Percentiles rank a stretch among this genome's conserved stretches.
Evolutionary conservation across 2,329 filamentous ascomycete genomes (phyloP).

Genomic region (Fusarium domesticum): DNA sequence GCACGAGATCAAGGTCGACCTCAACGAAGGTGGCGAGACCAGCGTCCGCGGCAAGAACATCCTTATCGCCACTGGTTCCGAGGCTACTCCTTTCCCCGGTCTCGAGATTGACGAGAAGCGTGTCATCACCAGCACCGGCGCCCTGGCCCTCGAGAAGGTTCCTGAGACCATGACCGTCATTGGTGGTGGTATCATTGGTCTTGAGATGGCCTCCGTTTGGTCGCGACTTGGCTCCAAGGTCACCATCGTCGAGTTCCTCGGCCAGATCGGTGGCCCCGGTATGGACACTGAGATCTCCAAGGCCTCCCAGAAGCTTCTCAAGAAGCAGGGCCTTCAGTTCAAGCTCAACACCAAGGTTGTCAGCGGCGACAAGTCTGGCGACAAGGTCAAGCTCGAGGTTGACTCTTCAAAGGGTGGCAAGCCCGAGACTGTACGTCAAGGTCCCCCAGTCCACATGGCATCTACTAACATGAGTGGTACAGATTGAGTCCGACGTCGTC

Average conservation of each 20-base stretch:
- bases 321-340: conserved; percentile 97
- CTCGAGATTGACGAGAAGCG: conserved; percentile 96
- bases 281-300: conserved; percentile 97
- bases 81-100: conserved; percentile 94
- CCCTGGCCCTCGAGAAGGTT: conserved; percentile 82
- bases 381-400: conserved; percentile 75
- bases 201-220: conserved; percentile 99
- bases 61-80: conserved; percentile 92
- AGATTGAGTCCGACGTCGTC: conserved; percentile 93
- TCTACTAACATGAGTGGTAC: conserved; percentile 20
- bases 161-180: conserved; percentile 97
- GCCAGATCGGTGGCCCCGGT: conserved; percentile 93
- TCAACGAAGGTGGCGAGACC: conserved; percentile 88
- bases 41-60: conserved; percentile 92
- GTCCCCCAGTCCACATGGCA: neutral
- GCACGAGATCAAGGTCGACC: conserved; percentile 86
- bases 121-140: conserved; percentile 94
- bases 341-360: conserved; percentile 96
- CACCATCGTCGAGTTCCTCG: conserved; percentile 94
- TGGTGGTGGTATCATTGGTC: conserved; percentile 95
- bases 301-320: conserved; percentile 83
- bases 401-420: conserved; percentile 97
- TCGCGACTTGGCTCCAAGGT: conserved; percentile 90
- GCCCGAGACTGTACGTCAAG: conserved; percentile 72
- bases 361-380: conserved; percentile 75